A percentile compares a stretch with the other conserved stretches of the same genome.
phyloP scores from a whole-genome alignment of 352 stramenopile genomes.

The Phytophthora pini region DNA sequence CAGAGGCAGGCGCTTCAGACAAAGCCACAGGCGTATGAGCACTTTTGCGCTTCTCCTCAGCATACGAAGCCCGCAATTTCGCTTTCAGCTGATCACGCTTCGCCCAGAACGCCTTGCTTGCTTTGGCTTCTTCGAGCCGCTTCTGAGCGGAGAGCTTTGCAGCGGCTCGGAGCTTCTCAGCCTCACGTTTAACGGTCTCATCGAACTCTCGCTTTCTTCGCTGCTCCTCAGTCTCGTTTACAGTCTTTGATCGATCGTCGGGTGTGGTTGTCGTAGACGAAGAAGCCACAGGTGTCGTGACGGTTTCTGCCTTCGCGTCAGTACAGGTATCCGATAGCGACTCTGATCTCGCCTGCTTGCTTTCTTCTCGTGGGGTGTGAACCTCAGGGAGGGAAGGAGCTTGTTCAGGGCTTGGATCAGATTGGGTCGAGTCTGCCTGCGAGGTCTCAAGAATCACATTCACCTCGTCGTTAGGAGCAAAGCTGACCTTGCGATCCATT shows the following conservation, averaged over 20 bases:
- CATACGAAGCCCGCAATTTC: constrained; percentile 35
- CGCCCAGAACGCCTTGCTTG: constrained; percentile 66
- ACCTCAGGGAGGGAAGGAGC: neutral
- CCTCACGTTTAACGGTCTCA: constrained; percentile 70
- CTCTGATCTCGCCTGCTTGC: constrained; percentile 2
- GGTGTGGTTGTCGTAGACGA: neutral
- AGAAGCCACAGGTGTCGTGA: constrained; percentile 11
- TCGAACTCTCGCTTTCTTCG: constrained; percentile 60
- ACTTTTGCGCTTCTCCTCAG: constrained; percentile 17
- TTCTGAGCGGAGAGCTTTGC: constrained; percentile 79
- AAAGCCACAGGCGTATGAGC: constrained; percentile 15
- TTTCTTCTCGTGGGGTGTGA: constrained; percentile 7
- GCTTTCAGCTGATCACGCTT: constrained; percentile 62
- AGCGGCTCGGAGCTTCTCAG: constrained; percentile 64
- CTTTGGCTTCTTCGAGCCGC: constrained; percentile 76
- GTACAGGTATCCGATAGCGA: constrained; percentile 7
- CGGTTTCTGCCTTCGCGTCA: constrained; percentile 7
- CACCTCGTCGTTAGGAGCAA: constrained; percentile 35
- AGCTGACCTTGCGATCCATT: constrained; percentile 36
- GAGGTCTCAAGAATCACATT: constrained; percentile 36
- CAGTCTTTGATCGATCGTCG: neutral
- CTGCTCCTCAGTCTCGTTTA: constrained; percentile 44
- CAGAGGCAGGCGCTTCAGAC: constrained; percentile 7
- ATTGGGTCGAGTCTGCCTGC: constrained; percentile 28
- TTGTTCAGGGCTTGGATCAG: constrained; percentile 35